phyloP scores from a whole-genome alignment of 768 basidiomycete species.

The Serpula lacrymans region DNA sequence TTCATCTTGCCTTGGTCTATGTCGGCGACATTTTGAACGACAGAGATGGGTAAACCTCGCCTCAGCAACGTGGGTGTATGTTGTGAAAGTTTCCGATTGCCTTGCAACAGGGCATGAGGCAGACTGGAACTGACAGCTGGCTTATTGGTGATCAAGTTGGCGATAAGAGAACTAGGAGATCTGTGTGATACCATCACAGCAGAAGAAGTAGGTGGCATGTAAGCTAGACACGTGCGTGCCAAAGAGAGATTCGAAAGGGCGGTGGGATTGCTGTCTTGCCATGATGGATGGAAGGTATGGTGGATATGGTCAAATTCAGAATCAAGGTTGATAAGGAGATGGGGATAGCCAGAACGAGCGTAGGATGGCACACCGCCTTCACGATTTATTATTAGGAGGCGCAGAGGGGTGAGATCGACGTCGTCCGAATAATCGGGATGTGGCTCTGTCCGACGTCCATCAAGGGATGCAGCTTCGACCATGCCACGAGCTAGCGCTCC shows the following conservation, averaged over 20 bases:
- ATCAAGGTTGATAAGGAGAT: slow-evolving; percentile 90
- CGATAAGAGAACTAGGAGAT: slow-evolving; percentile 92
- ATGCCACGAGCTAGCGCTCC: slow-evolving; percentile 86
- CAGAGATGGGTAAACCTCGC: slow-evolving; percentile 82
- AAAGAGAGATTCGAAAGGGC: slow-evolving; percentile 83
- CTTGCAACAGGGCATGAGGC: slow-evolving; percentile 88
- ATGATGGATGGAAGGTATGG: slow-evolving; percentile 75
- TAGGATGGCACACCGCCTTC: slow-evolving; percentile 98
- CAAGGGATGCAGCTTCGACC: slow-evolving; percentile 51
- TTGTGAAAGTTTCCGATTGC: slow-evolving; percentile 78
- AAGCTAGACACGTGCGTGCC: slow-evolving; percentile 79
- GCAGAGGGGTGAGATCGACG: slow-evolving; percentile 86
- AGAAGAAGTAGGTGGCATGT: slow-evolving; percentile 92
- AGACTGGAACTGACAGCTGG: slow-evolving; percentile 94
- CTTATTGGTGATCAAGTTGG: slow-evolving; percentile 96
- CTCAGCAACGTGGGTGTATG: slow-evolving; percentile 94
- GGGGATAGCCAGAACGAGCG: slow-evolving; percentile 90
- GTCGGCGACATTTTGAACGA: slow-evolving; percentile 65
- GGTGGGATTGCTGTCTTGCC: slow-evolving; percentile 78
- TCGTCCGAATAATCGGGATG: slow-evolving; percentile 44
- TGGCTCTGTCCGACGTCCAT: slow-evolving; percentile 42
- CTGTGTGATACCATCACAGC: slow-evolving; percentile 98
- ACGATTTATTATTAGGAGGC: slow-evolving; percentile 95
- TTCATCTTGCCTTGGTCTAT: slow-evolving; percentile 77
- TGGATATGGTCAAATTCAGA: slow-evolving; percentile 86